Base-by-base conservation (phyloP, 2,329 filamentous ascomycete species). In the Scedosporium dehoogii region DNA sequence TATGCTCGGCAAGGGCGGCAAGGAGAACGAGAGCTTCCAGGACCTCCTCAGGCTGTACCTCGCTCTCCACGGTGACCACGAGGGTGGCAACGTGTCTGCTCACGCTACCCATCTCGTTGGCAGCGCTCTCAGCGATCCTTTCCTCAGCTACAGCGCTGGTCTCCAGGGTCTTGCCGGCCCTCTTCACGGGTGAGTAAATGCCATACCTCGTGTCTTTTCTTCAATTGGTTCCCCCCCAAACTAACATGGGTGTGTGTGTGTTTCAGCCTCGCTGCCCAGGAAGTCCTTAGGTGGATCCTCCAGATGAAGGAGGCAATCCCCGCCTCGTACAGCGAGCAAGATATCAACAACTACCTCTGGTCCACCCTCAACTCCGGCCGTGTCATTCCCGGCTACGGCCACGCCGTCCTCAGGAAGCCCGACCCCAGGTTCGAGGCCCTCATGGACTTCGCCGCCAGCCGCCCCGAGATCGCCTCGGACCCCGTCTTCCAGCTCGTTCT, bases 21-120 rank as follows among this genome's bases (percentile, higher is more conserved):
- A 88, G 75, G 82, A 96, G 76, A 88, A 97, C 69, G 90, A 92
- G 77, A 89, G 90, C 74, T 96, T 99, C 83, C 93, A 97, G 74
- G 94, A 99, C 71, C 83, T 99, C 21, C 84, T 99, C 66, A 86
- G 94, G 69, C 80, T 99, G 38, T 99, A 99, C 77, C 86, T 99
- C 25, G 93, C 94, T 59, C 88, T 99, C 4, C 94, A 99, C 76
- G 94, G 94, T 66, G 94, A 99, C 76, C 94, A 99, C 78, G 94
- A 99, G 78, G 94, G 94, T 65, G 94, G 94, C 63, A 99, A 99
- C 70, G 94, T 99, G 66, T 97, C 92, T 46, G 94, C 94, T 0
- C 94, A 99, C 74, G 79, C 94, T 29, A 97, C 94, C 6, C 94
- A 99, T 75, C 81, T 99, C 46, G 94, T 99, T 62, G 94, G 94